These are phyloP conservation scores for Suillus spraguei DNA, from an alignment of 768 basidiomycete species.

Conservation along the genomic window DNA sequence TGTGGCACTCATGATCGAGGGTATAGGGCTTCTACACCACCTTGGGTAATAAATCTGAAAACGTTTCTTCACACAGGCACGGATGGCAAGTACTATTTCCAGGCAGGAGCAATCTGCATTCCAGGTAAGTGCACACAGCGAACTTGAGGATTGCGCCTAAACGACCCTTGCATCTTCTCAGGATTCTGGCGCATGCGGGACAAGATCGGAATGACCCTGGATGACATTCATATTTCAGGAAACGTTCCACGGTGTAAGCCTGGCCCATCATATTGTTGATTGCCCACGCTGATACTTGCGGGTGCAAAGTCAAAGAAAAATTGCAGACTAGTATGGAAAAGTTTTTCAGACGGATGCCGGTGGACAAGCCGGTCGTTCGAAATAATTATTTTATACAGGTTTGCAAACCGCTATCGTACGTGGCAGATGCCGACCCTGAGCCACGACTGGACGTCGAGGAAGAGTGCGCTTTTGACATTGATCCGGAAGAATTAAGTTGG, in stretches of 20 bases:
- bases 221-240: constrained; percentile 72
- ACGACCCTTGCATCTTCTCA: constrained; percentile 26
- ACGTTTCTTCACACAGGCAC: constrained; percentile 41
- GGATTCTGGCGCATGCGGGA: constrained; percentile 79
- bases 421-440: constrained; percentile 15
- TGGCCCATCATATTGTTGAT: background rate
- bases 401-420: constrained; percentile 28
- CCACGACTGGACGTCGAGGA: constrained; percentile 10
- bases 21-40: constrained; percentile 28
- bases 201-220: constrained; percentile 72
- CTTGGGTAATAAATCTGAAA: constrained; percentile 9
- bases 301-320: constrained; percentile 53
- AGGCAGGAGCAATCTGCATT: constrained; percentile 69
- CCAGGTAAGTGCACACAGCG: constrained; percentile 46
- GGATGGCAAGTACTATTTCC: constrained; percentile 75
- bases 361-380: constrained; percentile 70
- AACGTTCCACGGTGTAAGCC: constrained; percentile 72
- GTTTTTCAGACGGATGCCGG: constrained; percentile 66
- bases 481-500: constrained; percentile 73
- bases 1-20: constrained; percentile 63
- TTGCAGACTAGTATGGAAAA: constrained; percentile 65
- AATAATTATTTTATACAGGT: constrained; percentile 64
- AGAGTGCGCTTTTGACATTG: constrained; percentile 32
- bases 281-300: constrained; percentile 12
- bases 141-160: constrained; percentile 2